Conservation (phyloP, 2,329 filamentous ascomycete species). For the Trichophyton equinum region DNA sequence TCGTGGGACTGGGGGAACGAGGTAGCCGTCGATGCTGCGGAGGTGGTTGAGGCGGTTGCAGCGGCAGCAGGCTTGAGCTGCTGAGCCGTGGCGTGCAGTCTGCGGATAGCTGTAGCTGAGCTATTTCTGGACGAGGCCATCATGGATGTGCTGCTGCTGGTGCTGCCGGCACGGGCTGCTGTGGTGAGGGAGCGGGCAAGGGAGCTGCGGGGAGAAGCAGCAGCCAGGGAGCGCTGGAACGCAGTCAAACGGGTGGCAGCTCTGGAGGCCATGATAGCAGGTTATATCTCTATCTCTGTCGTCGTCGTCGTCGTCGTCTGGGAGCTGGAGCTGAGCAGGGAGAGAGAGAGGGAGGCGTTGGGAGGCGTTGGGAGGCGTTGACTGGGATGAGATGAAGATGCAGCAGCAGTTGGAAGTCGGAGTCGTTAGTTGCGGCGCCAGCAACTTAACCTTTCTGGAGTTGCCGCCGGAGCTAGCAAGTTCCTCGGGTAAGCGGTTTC, state of each 20-base stretch:
- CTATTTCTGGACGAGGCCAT: conserved; percentile 9
- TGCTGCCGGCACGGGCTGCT: background rate
- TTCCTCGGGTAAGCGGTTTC: conserved; percentile 7
- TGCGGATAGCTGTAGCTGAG: conserved; percentile 10
- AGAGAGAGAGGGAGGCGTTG: background rate
- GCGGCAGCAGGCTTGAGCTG: conserved; percentile 32
- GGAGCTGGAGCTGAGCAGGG: background rate
- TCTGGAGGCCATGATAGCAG: conserved; percentile 2
- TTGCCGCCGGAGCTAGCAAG: background rate
- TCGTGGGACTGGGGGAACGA: conserved; percentile 43
- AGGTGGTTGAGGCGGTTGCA: conserved; percentile 21
- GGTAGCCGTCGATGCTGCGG: conserved; percentile 29
- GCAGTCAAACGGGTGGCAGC: background rate
- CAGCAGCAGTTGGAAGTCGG: conserved; percentile 1
- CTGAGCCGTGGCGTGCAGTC: conserved; percentile 39
- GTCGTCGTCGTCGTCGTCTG: background rate
- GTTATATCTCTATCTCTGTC: background rate
- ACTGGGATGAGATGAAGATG: conserved; percentile 2
- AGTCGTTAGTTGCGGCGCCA: background rate
- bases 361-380: too few species aligned
- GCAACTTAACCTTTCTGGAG: background rate
- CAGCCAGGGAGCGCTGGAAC: conserved; percentile 18
- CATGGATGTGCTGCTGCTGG: background rate
- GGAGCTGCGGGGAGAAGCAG: conserved; percentile 19
- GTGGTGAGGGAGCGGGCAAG: background rate